Evolutionary conservation across 371 early-diverging fungal genomes (phyloP), one percentile per base, ranked within the genome.

Genomic region (Mortierella sp.): DNA sequence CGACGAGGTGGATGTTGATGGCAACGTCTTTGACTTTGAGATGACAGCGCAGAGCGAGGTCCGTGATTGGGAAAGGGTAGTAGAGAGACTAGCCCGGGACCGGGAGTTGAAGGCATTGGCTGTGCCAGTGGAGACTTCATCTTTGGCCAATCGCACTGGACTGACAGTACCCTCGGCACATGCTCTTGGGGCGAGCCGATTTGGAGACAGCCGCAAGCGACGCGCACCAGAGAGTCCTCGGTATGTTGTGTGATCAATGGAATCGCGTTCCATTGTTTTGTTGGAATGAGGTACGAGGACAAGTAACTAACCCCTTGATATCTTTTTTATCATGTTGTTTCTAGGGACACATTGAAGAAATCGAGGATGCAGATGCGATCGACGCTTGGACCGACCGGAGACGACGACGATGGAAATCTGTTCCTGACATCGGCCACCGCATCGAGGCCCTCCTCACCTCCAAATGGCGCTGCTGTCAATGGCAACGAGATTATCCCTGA

Each of bases 1-100:
- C 41, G 79, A 79, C 39, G 79, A 79, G 29, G 74, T 79, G n/a
- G 74, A 79, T 50, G 63, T 79, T 9, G 70, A 73, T 37, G 73
- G 70, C n/a, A 70, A 73, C 29, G 74, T 74, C 2, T 66, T 66
- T 70, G 70, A 79, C 24, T 79, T 55, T 26, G 79, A 73, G 1
- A 70, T 44, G 29, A 65, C 58, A 2, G 70, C 61, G 11, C 70
- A 74, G 37, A 58, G 44, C 9, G 70, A 70, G 47, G 74, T 74
- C 19, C 73, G 47, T 0, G 55, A 34, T 1, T 79, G 79, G 79
- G 74, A 79, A 34, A 69, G 31, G 61, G 2, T 34, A 11, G 74
- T 79, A 14, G 66, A 70, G 52, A 39, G 50, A 7, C 69, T 43
- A 29, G 70, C 53, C 3, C 41, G 50, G 4, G 73, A 79, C 24